Conservation (phyloP, 305 asterid genomes). For the Solanum hybrid region DNA sequence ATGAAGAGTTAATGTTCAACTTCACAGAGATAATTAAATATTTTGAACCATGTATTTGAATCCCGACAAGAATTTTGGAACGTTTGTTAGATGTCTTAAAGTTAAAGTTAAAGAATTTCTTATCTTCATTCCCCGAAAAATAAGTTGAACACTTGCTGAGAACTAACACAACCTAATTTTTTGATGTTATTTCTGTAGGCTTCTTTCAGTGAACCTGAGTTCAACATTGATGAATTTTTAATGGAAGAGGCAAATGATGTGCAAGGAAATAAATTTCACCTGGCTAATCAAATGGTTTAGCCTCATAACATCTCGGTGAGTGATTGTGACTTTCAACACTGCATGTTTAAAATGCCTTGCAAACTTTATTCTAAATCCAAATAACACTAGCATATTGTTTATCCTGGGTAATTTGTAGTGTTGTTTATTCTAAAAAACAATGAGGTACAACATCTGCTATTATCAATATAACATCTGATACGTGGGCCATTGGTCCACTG, state of each 20-base stretch:
- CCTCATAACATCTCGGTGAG: not conserved
- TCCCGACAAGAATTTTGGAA: not conserved
- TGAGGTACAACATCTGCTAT: not conserved
- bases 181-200: no score
- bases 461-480: not conserved
- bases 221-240: no score
- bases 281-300: not conserved
- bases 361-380: not conserved
- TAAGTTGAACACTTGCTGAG: no score
- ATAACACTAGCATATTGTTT: not conserved
- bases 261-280: not conserved
- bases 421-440: not conserved
- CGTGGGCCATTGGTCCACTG: not conserved
- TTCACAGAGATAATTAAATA: not conserved
- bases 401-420: not conserved
- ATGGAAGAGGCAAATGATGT: not conserved
- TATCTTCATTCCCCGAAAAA: no score
- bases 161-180: no score
- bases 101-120: not conserved
- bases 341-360: not conserved
- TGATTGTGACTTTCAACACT: not conserved
- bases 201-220: no score
- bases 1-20: not conserved
- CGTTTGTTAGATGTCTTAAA: not conserved
- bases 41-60: not conserved